Evolutionary conservation across 345 rosid species (phyloP).

Genomic region (Bruguiera sexangula): DNA sequence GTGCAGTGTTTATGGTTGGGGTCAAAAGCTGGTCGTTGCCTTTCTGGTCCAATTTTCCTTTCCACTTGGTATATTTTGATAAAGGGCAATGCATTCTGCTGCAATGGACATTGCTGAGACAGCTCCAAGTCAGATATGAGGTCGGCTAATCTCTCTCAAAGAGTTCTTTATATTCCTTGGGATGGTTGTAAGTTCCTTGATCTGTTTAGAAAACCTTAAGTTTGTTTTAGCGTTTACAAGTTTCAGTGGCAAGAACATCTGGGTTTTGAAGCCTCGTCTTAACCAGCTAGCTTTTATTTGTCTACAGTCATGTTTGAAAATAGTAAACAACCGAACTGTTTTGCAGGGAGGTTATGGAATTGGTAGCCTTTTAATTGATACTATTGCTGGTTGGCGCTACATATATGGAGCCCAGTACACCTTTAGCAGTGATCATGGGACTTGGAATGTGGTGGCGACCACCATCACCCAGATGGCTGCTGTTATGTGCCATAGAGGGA

Average conservation of each 20-base stretch:
- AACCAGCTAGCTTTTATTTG: neutral
- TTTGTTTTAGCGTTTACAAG: conserved; percentile 16
- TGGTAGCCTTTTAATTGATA: conserved; percentile 75
- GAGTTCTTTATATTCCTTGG: conserved; percentile 96
- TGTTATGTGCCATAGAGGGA: conserved; percentile 72
- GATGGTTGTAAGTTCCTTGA: conserved; percentile 84
- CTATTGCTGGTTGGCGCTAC: conserved; percentile 82
- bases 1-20: conserved; percentile 72
- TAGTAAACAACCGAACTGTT: conserved; percentile 3
- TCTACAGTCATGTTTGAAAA: neutral
- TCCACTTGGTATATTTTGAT: too few species aligned
- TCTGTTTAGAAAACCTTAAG: conserved; percentile 1
- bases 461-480: conserved; percentile 89
- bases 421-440: conserved; percentile 77
- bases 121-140: conserved; percentile 86
- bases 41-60: too few species aligned
- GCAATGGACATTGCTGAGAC: conserved; percentile 98
- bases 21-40: conserved; percentile 36
- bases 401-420: conserved; percentile 75
- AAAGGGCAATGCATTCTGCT: conserved; percentile 83
- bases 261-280: conserved; percentile 11
- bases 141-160: conserved; percentile 76
- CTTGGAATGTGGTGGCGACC: conserved; percentile 96
- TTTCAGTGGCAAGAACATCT: conserved; percentile 13
- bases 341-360: conserved; percentile 85